Percentiles rank a stretch among this genome's conserved stretches.
phyloP scores from a whole-genome alignment of 345 rosid species.

The Cardamine chenopodiifolia region DNA sequence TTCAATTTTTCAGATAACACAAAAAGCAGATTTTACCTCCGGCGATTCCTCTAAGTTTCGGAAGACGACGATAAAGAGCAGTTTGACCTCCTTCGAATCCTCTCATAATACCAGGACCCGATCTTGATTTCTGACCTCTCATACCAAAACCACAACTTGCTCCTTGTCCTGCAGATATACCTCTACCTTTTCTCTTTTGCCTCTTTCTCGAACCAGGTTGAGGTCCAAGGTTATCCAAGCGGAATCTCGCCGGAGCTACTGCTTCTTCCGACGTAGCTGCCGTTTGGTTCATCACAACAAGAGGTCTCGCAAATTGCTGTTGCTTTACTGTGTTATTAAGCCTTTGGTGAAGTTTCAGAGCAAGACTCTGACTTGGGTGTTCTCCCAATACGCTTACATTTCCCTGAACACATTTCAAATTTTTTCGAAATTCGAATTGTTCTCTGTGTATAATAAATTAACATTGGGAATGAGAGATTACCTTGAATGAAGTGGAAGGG shows the following conservation, averaged over 20 bases:
- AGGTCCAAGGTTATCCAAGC: conserved; percentile 82
- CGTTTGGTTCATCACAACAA: conserved; percentile 47
- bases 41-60: conserved; percentile 91
- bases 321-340: conserved; percentile 26
- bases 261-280: conserved; percentile 27
- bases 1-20: background rate
- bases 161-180: conserved; percentile 88
- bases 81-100: conserved; percentile 98
- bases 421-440: background rate
- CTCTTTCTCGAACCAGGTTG: conserved; percentile 92
- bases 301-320: conserved; percentile 18
- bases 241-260: conserved; percentile 51
- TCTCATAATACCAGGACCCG: conserved; percentile 84
- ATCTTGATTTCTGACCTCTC: conserved; percentile 98
- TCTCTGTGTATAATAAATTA: background rate
- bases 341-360: conserved; percentile 38
- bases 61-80: conserved; percentile 89
- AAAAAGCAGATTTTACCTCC: conserved; percentile 81
- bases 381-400: conserved; percentile 40
- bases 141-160: conserved; percentile 92
- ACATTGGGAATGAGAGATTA: background rate
- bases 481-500: conserved; percentile 45
- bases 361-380: conserved; percentile 34
- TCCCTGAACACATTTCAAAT: conserved; percentile 45
- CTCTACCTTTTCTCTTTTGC: conserved; percentile 91